Evolutionary conservation across 1,284 basidiomycete species (phyloP), one percentile per base, ranked within the genome.

Genomic region (Entoloma clypeatum): DNA sequence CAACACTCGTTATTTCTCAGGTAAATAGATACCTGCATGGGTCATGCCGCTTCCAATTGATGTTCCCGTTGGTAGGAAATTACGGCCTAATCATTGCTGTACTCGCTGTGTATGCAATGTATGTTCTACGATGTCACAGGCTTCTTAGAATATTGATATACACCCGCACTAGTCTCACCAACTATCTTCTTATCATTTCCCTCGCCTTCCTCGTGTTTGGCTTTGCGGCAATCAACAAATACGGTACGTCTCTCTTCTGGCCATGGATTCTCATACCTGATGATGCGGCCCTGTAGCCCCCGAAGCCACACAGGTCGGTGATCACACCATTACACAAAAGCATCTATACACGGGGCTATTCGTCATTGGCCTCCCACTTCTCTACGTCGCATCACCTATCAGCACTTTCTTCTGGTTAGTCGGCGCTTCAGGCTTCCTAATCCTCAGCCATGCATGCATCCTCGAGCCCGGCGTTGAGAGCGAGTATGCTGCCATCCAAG

Each of bases 1-100:
- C 72, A 97, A 96, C 71, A 92, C 92, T 30, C 83, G 88, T 42
- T 92, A 92, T 67, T 93, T 92, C 65, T 92, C 88, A 45, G 87
- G 81, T 81, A 48, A 48, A 63, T 49, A 6, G 16, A 14, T 26
- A 14, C 4, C 6, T 23, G 5, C 16, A 11, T 13, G 18, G 3
- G 10, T 33, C 0, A 13, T 24, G 8, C n/a, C 38, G 18, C 16
- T n/a, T 37, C 18, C 10, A 16, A 23, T 11, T 32, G n/a, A n/a
- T n/a, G n/a, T n/a, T n/a, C n/a, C n/a, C n/a, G n/a, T n/a, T 22
- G 28, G 31, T 55, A 82, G 84, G 88, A 50, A 97, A 97, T 68
- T 97, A 97, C 67, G 79, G 82, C 29, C 65, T 96, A 56, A 77
- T 98, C 53, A 73, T 97, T 13, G 81, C 75, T 37, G 63, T 85